A percentile compares a stretch with the other conserved stretches of the same genome.
phyloP scores from a whole-genome alignment of 2,329 filamentous ascomycete species.

The Aspergillus brasiliensis region DNA sequence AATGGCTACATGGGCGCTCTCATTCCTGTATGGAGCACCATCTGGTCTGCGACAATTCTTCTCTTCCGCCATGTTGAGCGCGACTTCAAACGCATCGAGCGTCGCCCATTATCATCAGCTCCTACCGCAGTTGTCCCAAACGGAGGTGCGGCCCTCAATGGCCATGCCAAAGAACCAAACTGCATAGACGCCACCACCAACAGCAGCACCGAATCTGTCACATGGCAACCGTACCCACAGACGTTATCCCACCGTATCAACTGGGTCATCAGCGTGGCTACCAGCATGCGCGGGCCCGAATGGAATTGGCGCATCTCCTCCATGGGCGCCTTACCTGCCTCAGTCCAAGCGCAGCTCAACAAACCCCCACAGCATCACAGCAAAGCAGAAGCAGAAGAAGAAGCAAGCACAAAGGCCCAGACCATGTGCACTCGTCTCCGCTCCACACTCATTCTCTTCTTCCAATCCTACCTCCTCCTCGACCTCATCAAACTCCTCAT shows the following conservation, averaged over 20 bases:
- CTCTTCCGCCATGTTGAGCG: constrained; percentile 58
- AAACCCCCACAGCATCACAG: background rate
- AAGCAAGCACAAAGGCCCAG: no score
- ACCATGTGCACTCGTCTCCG: constrained; percentile 46
- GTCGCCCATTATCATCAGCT: background rate
- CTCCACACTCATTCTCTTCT: constrained; percentile 49
- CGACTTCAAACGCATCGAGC: constrained; percentile 57
- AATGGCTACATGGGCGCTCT: constrained; percentile 59
- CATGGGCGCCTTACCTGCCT: constrained; percentile 40
- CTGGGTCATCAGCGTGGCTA: constrained; percentile 60
- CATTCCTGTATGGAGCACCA: constrained; percentile 54
- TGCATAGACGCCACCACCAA: background rate
- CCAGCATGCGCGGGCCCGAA: constrained; percentile 61
- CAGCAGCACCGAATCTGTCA: constrained; percentile 33
- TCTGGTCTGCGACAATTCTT: constrained; percentile 57
- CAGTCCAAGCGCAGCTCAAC: constrained; percentile 28
- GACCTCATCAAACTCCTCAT: constrained; percentile 71
- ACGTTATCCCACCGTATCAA: constrained; percentile 57
- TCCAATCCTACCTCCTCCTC: constrained; percentile 65
- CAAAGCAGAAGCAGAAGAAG: constrained; percentile 4
- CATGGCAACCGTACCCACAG: constrained; percentile 58
- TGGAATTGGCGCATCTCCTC: constrained; percentile 61
- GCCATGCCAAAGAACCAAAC: background rate
- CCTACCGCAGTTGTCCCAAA: background rate
- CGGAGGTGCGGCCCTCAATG: background rate